A percentile compares a stretch with the other conserved stretches of the same genome.
Conservation (phyloP, 2,329 filamentous ascomycete species). For the Seiridium unicorne region DNA sequence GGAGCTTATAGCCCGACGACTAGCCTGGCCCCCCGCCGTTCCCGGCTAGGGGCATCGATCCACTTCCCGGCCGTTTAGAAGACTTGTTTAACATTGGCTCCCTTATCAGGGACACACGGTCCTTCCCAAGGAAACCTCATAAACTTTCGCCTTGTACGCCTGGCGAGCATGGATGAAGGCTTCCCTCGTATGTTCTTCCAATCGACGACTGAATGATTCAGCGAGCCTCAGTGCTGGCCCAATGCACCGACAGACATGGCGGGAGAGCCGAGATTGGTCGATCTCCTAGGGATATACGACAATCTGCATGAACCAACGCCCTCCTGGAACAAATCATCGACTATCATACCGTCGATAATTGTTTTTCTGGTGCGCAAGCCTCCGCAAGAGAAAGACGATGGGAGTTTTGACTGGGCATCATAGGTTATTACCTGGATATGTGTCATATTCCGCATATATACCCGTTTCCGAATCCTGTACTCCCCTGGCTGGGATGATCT, state of each 20-base stretch:
- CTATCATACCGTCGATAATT: constrained; percentile 12
- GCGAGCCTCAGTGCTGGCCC: background rate
- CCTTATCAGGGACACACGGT: too few relatives aligned
- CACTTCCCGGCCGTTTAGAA: background rate
- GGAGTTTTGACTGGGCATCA: background rate
- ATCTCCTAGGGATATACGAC: constrained; percentile 14
- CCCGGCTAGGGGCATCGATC: background rate
- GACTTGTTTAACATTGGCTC: background rate
- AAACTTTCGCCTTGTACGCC: background rate
- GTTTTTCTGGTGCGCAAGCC: constrained; percentile 10
- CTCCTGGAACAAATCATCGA: constrained; percentile 15
- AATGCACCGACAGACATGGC: background rate
- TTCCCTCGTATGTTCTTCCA: background rate
- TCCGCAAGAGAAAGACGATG: too few relatives aligned
- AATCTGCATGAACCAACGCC: constrained; percentile 19
- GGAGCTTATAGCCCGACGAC: background rate
- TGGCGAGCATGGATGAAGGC: background rate
- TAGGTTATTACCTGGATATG: constrained; percentile 10
- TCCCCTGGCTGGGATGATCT: constrained; percentile 22
- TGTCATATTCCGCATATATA: constrained; percentile 19
- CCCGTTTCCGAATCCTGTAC: constrained; percentile 15
- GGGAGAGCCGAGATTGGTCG: constrained; percentile 10
- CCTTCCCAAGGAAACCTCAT: background rate
- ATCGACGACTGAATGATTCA: background rate
- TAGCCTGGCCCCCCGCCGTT: background rate